Base-by-base conservation (phyloP, 441 rosid genomes). In the Brassica balearica region DNA sequence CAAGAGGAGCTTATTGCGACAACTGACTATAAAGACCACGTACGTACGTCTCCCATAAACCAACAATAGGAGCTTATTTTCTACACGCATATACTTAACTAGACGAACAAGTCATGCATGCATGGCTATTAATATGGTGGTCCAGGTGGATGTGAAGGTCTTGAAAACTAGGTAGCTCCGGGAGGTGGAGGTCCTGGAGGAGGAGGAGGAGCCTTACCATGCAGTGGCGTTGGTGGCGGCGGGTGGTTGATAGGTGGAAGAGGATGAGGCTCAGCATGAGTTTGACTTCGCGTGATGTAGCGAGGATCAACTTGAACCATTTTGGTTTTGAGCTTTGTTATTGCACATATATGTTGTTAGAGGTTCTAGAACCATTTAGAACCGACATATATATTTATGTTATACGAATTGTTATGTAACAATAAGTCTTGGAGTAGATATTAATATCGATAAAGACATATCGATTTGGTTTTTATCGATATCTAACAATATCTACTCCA, bases 131-230 rank as follows among this genome's bases (percentile, higher is more conserved):
- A 71, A 25, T 55, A 65, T 29, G 61, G 76, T 71, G 71, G 71
- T 71, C 66, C 53, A 46, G 15, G 53, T 46, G 53, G 53, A 46
- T 46, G 53, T 20, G 63, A 2, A 12, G 66, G 38, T 56, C 76
- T 27, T 71, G 67, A 32, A 65, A 77, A 64, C 71, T 15, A 64
- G 63, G 20, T 12, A 65, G 67, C 68, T 38, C 51, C 71, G 0
- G 71, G 75, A 77, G 58, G 75, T 64, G 14, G 53, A 17, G 19
- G 19, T 17, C 19, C 19, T 17, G 71, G 75, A 77, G 58, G 75
- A 55, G 14, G 53, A 46, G 58, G 80, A 53, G 80, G 27, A 25
- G 27, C 27, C 27, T 25, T 2, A 25, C 27, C 27, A 25, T 25
- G 27, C 27, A 2, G 27, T 25, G 27, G 27, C 27, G n/a, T 41